A percentile compares a stretch with the other conserved stretches of the same genome.
Evolutionary conservation across 306 rosid genomes (phyloP).

Genomic region (Biancaea sappan): DNA sequence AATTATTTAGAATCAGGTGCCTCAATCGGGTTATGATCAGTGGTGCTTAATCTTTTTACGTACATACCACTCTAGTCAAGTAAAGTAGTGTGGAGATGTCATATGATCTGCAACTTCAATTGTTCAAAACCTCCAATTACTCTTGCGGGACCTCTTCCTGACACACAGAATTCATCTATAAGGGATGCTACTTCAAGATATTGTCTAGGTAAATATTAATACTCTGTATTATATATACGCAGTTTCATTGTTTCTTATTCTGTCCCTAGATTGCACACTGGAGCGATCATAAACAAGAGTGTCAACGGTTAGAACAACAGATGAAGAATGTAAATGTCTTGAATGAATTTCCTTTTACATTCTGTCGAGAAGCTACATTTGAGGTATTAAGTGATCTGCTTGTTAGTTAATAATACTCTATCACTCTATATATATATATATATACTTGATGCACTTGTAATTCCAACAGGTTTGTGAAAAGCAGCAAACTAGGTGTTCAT

Average conservation of each 20-base stretch:
- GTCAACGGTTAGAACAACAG: conserved; percentile 76
- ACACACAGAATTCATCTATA: neutral
- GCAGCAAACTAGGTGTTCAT: conserved; percentile 75
- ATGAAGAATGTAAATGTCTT: conserved; percentile 54
- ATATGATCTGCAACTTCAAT: neutral
- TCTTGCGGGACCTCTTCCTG: neutral
- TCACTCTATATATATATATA: neutral
- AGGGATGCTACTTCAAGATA: neutral
- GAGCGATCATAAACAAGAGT: conserved; percentile 80
- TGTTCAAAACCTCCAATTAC: neutral
- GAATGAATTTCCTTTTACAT: conserved; percentile 84
- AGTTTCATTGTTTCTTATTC: conserved; percentile 21
- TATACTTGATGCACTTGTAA: conserved; percentile 20
- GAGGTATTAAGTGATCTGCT: conserved; percentile 48
- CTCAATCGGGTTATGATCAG: neutral
- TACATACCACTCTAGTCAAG: neutral
- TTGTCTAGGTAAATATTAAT: neutral
- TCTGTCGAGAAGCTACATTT: conserved; percentile 62
- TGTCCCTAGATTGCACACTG: conserved; percentile 67
- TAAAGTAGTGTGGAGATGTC: neutral
- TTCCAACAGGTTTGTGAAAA: conserved; percentile 62
- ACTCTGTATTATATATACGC: neutral
- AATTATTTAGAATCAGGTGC: neutral
- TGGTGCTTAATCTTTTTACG: neutral
- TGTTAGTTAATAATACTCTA: neutral